Evolutionary conservation across 441 rosid genomes (phyloP).

Genomic region (Erodium moschatum): DNA sequence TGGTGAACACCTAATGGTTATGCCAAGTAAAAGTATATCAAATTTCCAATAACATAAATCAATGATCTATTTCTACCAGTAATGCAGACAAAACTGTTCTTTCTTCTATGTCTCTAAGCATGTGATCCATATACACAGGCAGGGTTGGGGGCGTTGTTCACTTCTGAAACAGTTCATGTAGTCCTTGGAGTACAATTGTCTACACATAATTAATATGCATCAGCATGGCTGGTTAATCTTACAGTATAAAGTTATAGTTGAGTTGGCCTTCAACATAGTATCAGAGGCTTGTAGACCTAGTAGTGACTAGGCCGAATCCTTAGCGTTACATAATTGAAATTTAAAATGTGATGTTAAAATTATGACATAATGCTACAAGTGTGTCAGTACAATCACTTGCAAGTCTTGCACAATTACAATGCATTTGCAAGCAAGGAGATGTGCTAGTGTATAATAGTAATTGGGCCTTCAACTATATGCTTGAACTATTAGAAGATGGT

Average conservation of each 20-base stretch:
- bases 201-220: neutral
- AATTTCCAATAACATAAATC: neutral
- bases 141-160: neutral
- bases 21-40: neutral
- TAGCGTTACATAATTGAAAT: neutral
- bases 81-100: neutral
- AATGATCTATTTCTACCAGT: too few species aligned
- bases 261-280: neutral
- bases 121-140: neutral
- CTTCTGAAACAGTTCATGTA: neutral
- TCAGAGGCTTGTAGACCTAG: neutral
- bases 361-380: neutral
- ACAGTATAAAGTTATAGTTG: neutral
- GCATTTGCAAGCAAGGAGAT: neutral
- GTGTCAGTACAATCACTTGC: neutral
- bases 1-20: neutral
- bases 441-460: neutral
- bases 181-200: neutral
- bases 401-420: neutral
- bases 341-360: neutral
- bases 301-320: neutral
- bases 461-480: neutral
- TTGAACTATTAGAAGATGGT: neutral
- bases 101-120: neutral
- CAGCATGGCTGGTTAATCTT: neutral